phyloP scores from a whole-genome alignment of 2,329 filamentous ascomycete genomes.

The Epicoccum nigrum region DNA sequence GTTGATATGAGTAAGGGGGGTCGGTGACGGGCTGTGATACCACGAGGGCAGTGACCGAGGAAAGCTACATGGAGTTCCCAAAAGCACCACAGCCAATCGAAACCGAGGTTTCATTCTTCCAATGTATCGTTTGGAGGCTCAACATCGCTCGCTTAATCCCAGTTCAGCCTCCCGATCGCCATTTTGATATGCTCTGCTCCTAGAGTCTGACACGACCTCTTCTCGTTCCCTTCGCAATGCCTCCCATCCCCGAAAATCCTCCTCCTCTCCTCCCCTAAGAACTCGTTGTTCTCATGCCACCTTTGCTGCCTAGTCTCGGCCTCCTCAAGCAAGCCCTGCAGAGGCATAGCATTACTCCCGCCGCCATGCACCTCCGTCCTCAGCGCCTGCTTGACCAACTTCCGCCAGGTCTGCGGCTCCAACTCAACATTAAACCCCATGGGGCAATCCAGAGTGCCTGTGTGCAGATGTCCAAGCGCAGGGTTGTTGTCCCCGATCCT shows the following conservation, averaged over 20 bases:
- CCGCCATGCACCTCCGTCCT: conserved; percentile 52
- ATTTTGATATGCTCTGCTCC: conserved; percentile 22
- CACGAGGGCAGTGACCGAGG: no score
- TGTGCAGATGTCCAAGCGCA: conserved; percentile 51
- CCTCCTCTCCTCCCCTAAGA: conserved; percentile 25
- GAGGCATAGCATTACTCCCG: conserved; percentile 32
- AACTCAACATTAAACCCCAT: conserved; percentile 55
- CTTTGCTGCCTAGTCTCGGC: conserved; percentile 51
- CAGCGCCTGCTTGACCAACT: conserved; percentile 53
- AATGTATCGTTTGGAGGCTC: no score
- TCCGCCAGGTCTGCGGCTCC: conserved; percentile 51
- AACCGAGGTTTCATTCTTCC: no score
- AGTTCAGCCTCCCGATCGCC: conserved; percentile 21
- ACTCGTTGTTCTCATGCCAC: conserved; percentile 46
- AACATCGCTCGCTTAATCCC: conserved; percentile 21
- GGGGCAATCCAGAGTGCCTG: conserved; percentile 50
- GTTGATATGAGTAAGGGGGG: no score
- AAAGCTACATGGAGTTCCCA: no score
- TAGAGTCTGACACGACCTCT: conserved; percentile 21
- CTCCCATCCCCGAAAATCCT: conserved; percentile 24
- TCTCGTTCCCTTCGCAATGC: conserved; percentile 18
- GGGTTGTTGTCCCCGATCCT: conserved; percentile 52
- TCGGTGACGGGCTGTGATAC: no score
- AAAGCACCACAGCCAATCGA: no score
- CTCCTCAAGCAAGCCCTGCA: conserved; percentile 46